Conservation (phyloP, 345 rosid genomes). For the Lepidium africanum region DNA sequence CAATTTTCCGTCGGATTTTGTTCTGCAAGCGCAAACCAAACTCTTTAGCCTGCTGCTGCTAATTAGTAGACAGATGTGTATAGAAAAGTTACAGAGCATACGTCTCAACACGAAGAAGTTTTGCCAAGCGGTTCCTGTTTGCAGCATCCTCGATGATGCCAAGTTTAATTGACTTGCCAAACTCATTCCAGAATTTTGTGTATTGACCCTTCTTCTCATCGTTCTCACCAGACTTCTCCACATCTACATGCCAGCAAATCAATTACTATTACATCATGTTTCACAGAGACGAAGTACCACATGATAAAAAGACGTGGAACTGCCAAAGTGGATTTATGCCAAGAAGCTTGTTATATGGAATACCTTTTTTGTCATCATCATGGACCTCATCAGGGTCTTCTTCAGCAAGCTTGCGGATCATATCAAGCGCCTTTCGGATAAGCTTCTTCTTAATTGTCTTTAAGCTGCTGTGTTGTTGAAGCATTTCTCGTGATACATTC, state of each 20-base stretch:
- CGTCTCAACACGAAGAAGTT: slow-evolving; percentile 93
- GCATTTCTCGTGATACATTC: slow-evolving; percentile 97
- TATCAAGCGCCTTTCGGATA: slow-evolving; percentile 91
- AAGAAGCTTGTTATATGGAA: not conserved
- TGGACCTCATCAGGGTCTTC: slow-evolving; percentile 83
- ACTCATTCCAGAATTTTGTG: slow-evolving; percentile 91
- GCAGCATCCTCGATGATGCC: slow-evolving; percentile 94
- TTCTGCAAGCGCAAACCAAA: slow-evolving; percentile 37
- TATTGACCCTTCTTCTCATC: slow-evolving; percentile 91
- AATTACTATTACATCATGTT: not conserved
- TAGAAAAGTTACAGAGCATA: slow-evolving; percentile 16
- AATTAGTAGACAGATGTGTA: not conserved
- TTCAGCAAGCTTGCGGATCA: slow-evolving; percentile 82
- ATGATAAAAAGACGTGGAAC: not conserved
- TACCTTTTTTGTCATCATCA: slow-evolving; percentile 79
- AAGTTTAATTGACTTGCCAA: slow-evolving; percentile 93
- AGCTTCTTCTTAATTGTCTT: slow-evolving; percentile 98
- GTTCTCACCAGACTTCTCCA: slow-evolving; percentile 52
- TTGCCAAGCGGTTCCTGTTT: slow-evolving; percentile 89
- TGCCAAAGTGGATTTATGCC: not conserved
- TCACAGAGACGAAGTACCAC: not conserved
- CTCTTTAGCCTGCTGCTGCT: not conserved
- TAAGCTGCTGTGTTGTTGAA: slow-evolving; percentile 90
- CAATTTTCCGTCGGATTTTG: slow-evolving; percentile 86
- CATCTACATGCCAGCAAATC: slow-evolving; percentile 33